Percentiles rank a stretch among this genome's conserved stretches.
These are phyloP conservation scores for Lactarius vividus DNA, from an alignment of 768 basidiomycete species.

Conservation along the genomic window DNA sequence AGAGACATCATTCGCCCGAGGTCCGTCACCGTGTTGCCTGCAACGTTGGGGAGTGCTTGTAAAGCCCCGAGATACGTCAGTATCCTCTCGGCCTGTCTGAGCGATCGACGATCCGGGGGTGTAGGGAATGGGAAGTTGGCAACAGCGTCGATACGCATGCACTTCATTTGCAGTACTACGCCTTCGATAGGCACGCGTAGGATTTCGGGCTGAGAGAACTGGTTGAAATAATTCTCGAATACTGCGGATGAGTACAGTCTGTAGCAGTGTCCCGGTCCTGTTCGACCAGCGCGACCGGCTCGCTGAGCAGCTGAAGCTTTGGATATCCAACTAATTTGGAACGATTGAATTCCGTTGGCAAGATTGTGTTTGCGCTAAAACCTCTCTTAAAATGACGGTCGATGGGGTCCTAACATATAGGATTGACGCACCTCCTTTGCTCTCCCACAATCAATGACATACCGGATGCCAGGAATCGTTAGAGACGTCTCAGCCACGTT, in stretches of 20 bases:
- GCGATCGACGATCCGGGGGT: constrained; percentile 73
- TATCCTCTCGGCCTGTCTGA: constrained; percentile 79
- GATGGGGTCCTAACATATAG: not conserved
- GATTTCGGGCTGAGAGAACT: constrained; percentile 88
- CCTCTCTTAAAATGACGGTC: constrained; percentile 6
- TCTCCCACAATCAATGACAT: constrained; percentile 95
- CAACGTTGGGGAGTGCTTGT: constrained; percentile 35
- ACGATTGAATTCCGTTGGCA: constrained; percentile 81
- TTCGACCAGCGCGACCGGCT: constrained; percentile 95
- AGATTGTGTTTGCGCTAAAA: constrained; percentile 79
- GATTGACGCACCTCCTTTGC: constrained; percentile 74
- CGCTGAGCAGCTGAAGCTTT: constrained; percentile 52
- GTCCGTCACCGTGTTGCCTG: constrained; percentile 73
- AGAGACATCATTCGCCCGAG: constrained; percentile 90
- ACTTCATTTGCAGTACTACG: constrained; percentile 97
- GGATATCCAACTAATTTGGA: constrained; percentile 79
- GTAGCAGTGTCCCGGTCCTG: constrained; percentile 98
- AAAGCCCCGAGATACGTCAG: constrained; percentile 85
- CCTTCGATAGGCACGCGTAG: constrained; percentile 95
- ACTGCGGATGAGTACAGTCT: constrained; percentile 94
- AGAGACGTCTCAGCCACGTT: constrained; percentile 97
- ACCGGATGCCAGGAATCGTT: constrained; percentile 95
- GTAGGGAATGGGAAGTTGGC: constrained; percentile 99
- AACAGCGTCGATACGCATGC: constrained; percentile 96
- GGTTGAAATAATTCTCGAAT: constrained; percentile 88